Evolutionary conservation across 2,329 filamentous ascomycete species (phyloP), one percentile per base, ranked within the genome.

Genomic region (Apiospora saccharicola): DNA sequence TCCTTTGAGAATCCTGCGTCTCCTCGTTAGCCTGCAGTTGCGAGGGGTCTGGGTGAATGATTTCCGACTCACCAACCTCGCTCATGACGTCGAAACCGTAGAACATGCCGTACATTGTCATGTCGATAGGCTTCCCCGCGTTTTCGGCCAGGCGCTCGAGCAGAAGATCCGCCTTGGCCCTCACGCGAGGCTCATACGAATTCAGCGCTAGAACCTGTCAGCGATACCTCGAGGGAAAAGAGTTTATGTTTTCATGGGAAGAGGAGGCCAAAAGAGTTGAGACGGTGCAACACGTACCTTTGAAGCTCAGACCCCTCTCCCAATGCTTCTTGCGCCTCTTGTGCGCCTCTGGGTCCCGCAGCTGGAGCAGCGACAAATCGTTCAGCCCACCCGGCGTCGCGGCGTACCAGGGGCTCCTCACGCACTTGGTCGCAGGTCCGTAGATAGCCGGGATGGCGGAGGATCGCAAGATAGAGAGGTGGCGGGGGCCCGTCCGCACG

Each of bases 1-100:
- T 84, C 77, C 70, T 81, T 78, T 5, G 82, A 84, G 75, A 86
- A 86, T 0, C 43, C 67, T 68, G 19, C 0, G 5, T 26, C 14
- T 6, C 26, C 34, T 34, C 24, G 3, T 37, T 19, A 61, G 24
- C 5, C 26, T 74, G 78, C 6, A 14, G 46, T 73, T 10, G 74
- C 72, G 5, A 79, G 74, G 14, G 75, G 26, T 30, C 26, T 30
- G 73, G 1, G 73, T 1, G 57, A 79, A 80, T 41, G 12, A 7
- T 19, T 1, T 26, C 14, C 10, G 2, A 68, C 67, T 68, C 26
- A 68, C 69, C 72, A 46, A 73, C 26, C 41, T 73, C 72, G 13
- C 72, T 57, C 72, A 73, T 73, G 37, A 71, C 70, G 41, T 73
- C 72, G 26, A 68, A 73, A 0, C 43, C 70, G 43, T 53, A 73